Base-by-base conservation (phyloP, 441 rosid genomes). In the Omphalea diandra region DNA sequence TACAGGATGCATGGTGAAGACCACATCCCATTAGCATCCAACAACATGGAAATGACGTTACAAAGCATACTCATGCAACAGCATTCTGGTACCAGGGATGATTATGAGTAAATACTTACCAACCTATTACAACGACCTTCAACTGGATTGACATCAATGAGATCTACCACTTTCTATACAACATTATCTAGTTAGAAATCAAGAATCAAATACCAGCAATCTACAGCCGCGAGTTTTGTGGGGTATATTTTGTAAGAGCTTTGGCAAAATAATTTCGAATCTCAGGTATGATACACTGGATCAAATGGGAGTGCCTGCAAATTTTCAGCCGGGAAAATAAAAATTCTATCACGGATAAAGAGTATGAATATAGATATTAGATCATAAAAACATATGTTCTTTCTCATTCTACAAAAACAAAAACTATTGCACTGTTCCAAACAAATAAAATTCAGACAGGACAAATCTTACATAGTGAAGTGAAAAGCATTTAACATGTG, bases 291-390 rank as follows among this genome's bases (percentile, higher is more conserved):
- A 88, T 92, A 11, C 89, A 78, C 82, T 86, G 90, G 81, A 92
- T 86, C 79, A 94, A 81, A 75, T 89, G 87, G 61, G 86, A 79
- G 56, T 86, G 93, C 94, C 98, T 94, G 98, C 85, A 83, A 71
- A 77, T 70, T 73, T 43, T n/a, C n/a, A n/a, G n/a, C n/a, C n/a
- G n/a, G n/a, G 68, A 67, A 11, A 33, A 68, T 7, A 26, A 24
- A 29, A 14, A 63, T 53, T 59, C 35, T 46, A 29, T 3, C 17
- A 24, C 15, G 33, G 18, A 32, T 47, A 8, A 5, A 32, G 18
- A 69, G 56, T 57, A 70, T 46, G 12, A n/a, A n/a, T n/a, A n/a
- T 32, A 5, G 49, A 56, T 32, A 40, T 26, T 4, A 14, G 18
- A 49, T 24, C 18, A 31, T 29, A 35, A n/a, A 22, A 49, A 46